Conservation (phyloP, 495 filamentous ascomycete genomes). For the Xylaria scruposa region DNA sequence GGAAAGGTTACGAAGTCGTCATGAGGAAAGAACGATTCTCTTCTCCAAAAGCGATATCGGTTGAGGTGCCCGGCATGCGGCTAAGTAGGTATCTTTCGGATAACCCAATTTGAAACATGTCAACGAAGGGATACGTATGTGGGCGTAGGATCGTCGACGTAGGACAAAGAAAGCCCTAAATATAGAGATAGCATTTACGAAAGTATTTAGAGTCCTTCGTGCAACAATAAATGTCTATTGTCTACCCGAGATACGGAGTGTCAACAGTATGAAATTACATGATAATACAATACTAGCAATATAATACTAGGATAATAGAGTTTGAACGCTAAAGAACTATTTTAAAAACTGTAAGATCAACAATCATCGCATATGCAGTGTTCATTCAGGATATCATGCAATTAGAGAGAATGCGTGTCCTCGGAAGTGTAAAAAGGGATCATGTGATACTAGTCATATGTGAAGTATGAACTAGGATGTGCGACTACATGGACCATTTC, state of each 20-base stretch:
- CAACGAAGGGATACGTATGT: background rate
- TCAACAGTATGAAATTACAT: background rate
- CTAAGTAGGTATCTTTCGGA: background rate
- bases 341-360: background rate
- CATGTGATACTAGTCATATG: background rate
- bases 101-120: background rate
- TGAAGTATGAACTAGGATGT: background rate
- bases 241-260: too few relatives aligned
- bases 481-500: background rate
- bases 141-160: too few relatives aligned
- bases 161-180: too few relatives aligned
- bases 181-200: too few relatives aligned
- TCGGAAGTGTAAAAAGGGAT: background rate
- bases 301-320: background rate
- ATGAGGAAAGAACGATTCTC: background rate
- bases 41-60: background rate
- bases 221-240: too few relatives aligned
- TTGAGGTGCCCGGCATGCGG: background rate
- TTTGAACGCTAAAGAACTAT: background rate
- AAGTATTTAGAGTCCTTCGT: too few relatives aligned
- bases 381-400: background rate
- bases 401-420: background rate
- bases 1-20: background rate
- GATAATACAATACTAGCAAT: background rate
- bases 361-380: background rate